phyloP scores from a whole-genome alignment of 2,329 filamentous ascomycete genomes.

The Ophiostoma pallidulum region DNA sequence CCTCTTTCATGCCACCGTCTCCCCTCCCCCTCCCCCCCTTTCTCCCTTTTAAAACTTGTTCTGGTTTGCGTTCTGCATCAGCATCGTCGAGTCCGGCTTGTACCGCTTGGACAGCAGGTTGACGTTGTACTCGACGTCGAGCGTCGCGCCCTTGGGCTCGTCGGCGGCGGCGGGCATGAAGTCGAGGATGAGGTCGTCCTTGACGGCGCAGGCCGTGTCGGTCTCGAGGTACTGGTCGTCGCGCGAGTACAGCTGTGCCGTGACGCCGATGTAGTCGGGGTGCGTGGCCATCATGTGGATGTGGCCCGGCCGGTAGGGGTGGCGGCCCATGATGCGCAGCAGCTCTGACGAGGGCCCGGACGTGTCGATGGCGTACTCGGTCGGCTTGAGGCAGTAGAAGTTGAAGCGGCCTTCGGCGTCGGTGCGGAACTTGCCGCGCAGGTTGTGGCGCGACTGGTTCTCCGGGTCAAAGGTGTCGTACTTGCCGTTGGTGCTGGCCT shows the following conservation, averaged over 20 bases:
- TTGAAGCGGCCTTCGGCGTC: slow-evolving; percentile 53
- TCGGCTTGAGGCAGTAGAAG: slow-evolving; percentile 47
- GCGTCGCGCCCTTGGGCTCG: slow-evolving; percentile 18
- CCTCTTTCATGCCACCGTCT: no score
- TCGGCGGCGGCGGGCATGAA: slow-evolving; percentile 27
- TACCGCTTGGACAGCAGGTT: slow-evolving; percentile 24
- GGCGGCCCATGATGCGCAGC: slow-evolving; percentile 44
- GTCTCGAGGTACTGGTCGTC: slow-evolving; percentile 44
- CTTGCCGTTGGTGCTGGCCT: slow-evolving; percentile 61
- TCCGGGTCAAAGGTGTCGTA: slow-evolving; percentile 60
- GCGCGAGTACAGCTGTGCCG: slow-evolving; percentile 59
- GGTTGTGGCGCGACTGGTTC: slow-evolving; percentile 53
- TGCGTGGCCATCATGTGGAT: slow-evolving; percentile 48
- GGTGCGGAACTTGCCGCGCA: slow-evolving; percentile 57
- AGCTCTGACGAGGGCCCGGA: slow-evolving; percentile 46
- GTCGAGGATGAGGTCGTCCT: slow-evolving; percentile 28
- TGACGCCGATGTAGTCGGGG: slow-evolving; percentile 50
- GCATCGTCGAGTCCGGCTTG: no score
- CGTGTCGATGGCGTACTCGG: slow-evolving; percentile 30
- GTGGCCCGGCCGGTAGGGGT: slow-evolving; percentile 48
- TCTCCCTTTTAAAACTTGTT: no score
- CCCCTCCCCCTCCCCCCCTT: no score
- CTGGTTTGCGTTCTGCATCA: no score
- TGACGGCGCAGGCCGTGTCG: slow-evolving; percentile 32
- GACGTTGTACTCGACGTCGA: slow-evolving; percentile 32